Conservation (phyloP, 306 rosid genomes). For the Parietaria judaica region DNA sequence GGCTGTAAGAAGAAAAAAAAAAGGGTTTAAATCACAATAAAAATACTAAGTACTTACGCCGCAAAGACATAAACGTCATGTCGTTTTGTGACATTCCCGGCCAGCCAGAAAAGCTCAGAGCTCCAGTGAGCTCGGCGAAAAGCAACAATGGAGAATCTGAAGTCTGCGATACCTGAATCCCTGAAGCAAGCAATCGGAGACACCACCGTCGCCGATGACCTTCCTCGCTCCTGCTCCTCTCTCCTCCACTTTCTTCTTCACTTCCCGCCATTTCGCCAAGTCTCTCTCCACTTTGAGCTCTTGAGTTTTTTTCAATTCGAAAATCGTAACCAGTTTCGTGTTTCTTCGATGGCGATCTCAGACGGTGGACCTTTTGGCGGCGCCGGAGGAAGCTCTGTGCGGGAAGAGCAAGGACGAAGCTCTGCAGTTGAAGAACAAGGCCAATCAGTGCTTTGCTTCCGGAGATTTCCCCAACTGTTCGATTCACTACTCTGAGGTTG, state of each 20-base stretch:
- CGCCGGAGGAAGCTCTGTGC: constrained; percentile 47
- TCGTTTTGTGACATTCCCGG: neutral
- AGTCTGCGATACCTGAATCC: constrained; percentile 49
- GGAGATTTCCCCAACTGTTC: constrained; percentile 48
- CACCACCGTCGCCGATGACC: constrained; percentile 33
- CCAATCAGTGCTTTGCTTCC: constrained; percentile 46
- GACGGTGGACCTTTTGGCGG: constrained; percentile 51
- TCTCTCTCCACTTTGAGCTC: constrained; percentile 4
- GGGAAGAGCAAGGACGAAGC: constrained; percentile 62
- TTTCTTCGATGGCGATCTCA: constrained; percentile 9
- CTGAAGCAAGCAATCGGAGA: constrained; percentile 37
- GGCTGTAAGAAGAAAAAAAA: no score
- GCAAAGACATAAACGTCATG: neutral
- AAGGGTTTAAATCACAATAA: no score
- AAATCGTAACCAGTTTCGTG: neutral
- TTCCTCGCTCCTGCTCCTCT: constrained; percentile 42
- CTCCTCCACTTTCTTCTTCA: constrained; percentile 46
- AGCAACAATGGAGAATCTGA: constrained; percentile 58
- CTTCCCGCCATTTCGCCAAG: constrained; percentile 56
- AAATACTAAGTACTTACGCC: no score
- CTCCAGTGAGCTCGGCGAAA: neutral
- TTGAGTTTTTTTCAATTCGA: neutral
- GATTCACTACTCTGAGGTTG: constrained; percentile 61
- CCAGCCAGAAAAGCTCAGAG: no score
- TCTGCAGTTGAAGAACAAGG: constrained; percentile 53